These are phyloP conservation scores for Patellaria atrata DNA, from an alignment of 495 filamentous ascomycete genomes.

Conservation along the genomic window DNA sequence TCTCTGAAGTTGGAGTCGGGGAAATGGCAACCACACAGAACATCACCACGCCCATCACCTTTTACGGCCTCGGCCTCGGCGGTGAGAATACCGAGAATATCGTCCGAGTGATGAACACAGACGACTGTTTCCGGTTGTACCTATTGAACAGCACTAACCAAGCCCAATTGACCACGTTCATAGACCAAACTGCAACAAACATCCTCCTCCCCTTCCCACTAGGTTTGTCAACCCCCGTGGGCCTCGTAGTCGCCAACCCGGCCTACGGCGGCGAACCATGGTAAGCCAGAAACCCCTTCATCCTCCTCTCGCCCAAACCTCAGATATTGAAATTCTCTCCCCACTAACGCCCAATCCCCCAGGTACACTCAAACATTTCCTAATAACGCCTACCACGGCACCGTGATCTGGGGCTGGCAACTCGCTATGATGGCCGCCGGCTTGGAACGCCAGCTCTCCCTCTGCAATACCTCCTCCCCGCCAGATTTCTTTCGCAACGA, in stretches of 20 bases:
- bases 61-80: conserved; percentile 42
- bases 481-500: conserved; percentile 36
- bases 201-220: conserved; percentile 43
- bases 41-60: conserved; percentile 35
- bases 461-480: conserved; percentile 22
- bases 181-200: conserved; percentile 41
- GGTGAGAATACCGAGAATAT: conserved; percentile 36
- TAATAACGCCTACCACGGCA: conserved; percentile 46
- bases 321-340: neutral
- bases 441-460: conserved; percentile 25
- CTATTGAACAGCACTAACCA: conserved; percentile 47
- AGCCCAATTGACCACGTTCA: conserved; percentile 38
- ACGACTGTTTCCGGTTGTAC: conserved; percentile 50
- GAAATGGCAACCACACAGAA: conserved; percentile 29
- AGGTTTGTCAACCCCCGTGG: conserved; percentile 41
- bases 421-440: conserved; percentile 51
- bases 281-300: conserved; percentile 6
- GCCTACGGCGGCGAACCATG: conserved; percentile 37
- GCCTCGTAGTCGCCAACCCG: conserved; percentile 47
- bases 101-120: conserved; percentile 48
- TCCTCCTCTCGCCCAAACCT: neutral
- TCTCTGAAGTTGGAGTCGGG: conserved; percentile 27
- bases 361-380: conserved; percentile 36
- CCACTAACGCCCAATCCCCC: neutral
- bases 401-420: conserved; percentile 52